These are phyloP conservation scores for Gossypium rotundifolium DNA, from an alignment of 345 rosid species.

Conservation along the genomic window DNA sequence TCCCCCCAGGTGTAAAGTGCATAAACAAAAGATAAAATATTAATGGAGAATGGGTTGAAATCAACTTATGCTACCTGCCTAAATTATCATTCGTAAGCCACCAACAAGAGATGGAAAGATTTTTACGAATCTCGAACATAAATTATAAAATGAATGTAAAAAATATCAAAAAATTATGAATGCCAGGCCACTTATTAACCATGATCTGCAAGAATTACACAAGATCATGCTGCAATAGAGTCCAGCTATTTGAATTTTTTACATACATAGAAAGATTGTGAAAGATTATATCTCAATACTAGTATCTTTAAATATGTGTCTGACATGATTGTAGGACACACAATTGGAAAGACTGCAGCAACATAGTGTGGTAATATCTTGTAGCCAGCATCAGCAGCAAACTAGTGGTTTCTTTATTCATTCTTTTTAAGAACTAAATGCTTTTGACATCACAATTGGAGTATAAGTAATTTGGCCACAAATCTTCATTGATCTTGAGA, in stretches of 20 bases:
- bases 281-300: too few species aligned
- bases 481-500: not conserved
- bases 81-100: too few species aligned
- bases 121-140: too few species aligned
- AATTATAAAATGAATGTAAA: too few species aligned
- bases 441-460: not conserved
- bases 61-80: not conserved
- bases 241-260: too few species aligned
- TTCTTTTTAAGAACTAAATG: not conserved
- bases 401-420: not conserved
- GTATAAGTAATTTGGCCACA: not conserved
- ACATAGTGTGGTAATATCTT: not conserved
- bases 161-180: too few species aligned
- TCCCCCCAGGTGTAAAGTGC: not conserved
- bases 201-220: not conserved
- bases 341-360: too few species aligned
- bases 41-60: not conserved
- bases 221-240: not conserved
- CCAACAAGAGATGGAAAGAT: accelerated
- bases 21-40: not conserved
- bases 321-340: too few species aligned
- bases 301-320: too few species aligned
- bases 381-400: not conserved
- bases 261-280: too few species aligned
- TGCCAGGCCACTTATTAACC: too few species aligned